phyloP scores from a whole-genome alignment of 768 basidiomycete genomes.

The Phylloporus rhodoxanthus region DNA sequence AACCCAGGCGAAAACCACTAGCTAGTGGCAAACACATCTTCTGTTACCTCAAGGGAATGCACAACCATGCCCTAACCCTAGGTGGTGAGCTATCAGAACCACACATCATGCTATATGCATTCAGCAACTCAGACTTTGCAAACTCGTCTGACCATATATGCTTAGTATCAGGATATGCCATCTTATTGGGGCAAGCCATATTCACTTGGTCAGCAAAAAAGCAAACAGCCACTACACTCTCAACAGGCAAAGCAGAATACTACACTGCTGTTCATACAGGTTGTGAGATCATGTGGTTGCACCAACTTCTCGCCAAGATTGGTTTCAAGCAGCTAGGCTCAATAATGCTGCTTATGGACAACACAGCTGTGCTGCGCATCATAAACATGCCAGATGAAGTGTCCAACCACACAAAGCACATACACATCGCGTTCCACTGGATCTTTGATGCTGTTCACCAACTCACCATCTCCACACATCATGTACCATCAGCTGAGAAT shows the following conservation, averaged over 20 bases:
- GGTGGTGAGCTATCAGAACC: slow-evolving; percentile 1
- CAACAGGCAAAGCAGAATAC: slow-evolving; percentile 42
- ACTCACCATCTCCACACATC: background rate
- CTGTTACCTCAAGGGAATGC: slow-evolving; percentile 6
- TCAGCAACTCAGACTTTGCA: background rate
- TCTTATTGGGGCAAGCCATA: slow-evolving; percentile 16
- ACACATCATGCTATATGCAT: background rate
- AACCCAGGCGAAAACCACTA: background rate
- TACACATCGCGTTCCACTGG: background rate
- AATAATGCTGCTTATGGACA: background rate
- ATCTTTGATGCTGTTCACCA: background rate
- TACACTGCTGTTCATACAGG: slow-evolving; percentile 31
- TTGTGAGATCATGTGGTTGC: slow-evolving; percentile 35
- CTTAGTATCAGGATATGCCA: slow-evolving; percentile 20
- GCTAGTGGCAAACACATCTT: slow-evolving; percentile 7
- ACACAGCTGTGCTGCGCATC: background rate
- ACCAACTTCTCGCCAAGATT: slow-evolving; percentile 16
- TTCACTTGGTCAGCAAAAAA: slow-evolving; percentile 31
- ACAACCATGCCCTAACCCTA: background rate
- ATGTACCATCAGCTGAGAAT: background rate
- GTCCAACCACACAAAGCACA: background rate
- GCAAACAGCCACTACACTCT: slow-evolving; percentile 36
- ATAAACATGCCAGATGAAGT: background rate
- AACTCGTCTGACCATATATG: slow-evolving; percentile 11
- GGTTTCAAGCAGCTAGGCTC: background rate